Base-by-base conservation (phyloP, 768 basidiomycete genomes). In the Auricularia auricula-judae region DNA sequence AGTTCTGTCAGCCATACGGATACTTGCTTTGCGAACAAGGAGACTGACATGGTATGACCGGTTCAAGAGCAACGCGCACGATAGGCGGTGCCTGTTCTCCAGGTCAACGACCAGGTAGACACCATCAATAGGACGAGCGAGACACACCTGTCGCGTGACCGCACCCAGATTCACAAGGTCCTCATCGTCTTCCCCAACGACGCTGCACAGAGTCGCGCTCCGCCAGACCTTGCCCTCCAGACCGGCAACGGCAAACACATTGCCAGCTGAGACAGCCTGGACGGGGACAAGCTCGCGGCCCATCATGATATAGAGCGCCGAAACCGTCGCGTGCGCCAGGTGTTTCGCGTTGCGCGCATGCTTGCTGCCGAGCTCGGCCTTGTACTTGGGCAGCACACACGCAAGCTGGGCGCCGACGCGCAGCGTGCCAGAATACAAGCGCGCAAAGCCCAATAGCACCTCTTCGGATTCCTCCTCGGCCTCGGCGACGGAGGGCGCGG, bases 271-370 rank as follows among this genome's bases (percentile, higher is more conserved):
- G 1, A 98, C 94, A 66, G 79, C 80, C 23, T 89, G 80, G 2
- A 96, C 91, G 0, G 87, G 80, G 0, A 91, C 86, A n/a, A 99
- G 80, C 71, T 98, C 95, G 53, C 92, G 78, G 2, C 97, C 97
- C 97, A 99, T 98, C 93, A 99, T 98, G 61, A 89, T 83, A 74
- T 98, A 99, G 62, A 99, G 74, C 4, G 85, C 86, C 65, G 86
- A 82, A 14, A 95, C 84, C n/a, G 77, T 79, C 29, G 86, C 80
- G 8, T 78, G 75, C 29, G 81, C 72, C 53, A 94, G 68, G 70
- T 89, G 82, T 66, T 83, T 84, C 14, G 73, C 75, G 75, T 98
- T 98, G 36, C 74, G 71, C 5, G 86, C 83, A 70, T 94, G 86
- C 11, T 76, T 76, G 0, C 90, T 86, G 3, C 78, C 80, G 18